Evolutionary conservation across 108 stramenopile species (phyloP).

Genomic region (Discostella stelligeroides): DNA sequence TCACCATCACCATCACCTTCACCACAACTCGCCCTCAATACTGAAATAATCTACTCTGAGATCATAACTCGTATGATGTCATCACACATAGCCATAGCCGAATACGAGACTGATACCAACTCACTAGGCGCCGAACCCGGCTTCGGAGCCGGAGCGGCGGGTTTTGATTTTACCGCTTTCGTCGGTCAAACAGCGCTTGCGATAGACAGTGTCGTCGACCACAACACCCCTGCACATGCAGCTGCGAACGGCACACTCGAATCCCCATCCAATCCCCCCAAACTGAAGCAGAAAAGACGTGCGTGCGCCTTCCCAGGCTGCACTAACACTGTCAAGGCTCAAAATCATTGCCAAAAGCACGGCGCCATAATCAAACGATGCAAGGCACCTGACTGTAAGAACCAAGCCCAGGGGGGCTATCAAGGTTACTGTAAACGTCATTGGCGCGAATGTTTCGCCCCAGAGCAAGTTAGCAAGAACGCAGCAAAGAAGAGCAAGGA

Average conservation of each 20-base stretch:
- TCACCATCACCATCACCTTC: too few relatives aligned
- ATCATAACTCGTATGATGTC: too few relatives aligned
- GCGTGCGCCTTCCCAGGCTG: slow-evolving; percentile 63
- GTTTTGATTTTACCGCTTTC: too few relatives aligned
- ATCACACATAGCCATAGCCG: too few relatives aligned
- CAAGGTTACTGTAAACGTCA: slow-evolving; percentile 78
- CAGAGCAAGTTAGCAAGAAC: slow-evolving; percentile 29
- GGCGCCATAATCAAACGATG: slow-evolving; percentile 78
- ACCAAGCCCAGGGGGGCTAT: slow-evolving; percentile 70
- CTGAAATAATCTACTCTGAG: too few relatives aligned
- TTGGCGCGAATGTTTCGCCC: slow-evolving; percentile 56
- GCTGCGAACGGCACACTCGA: background rate
- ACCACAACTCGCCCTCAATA: too few relatives aligned
- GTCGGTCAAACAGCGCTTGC: too few relatives aligned
- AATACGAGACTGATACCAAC: too few relatives aligned
- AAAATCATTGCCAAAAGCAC: slow-evolving; percentile 75
- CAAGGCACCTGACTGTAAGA: slow-evolving; percentile 62
- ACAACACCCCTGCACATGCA: too few relatives aligned
- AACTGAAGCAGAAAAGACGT: slow-evolving; percentile 38
- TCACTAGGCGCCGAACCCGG: too few relatives aligned
- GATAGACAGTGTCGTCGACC: too few relatives aligned
- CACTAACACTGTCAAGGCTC: slow-evolving; percentile 60
- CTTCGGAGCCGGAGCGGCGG: too few relatives aligned
- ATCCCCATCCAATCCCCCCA: background rate
- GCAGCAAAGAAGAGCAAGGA: slow-evolving; percentile 14